Evolutionary conservation across 2,329 filamentous ascomycete genomes (phyloP).

Genomic region (Thelonectria rubi): DNA sequence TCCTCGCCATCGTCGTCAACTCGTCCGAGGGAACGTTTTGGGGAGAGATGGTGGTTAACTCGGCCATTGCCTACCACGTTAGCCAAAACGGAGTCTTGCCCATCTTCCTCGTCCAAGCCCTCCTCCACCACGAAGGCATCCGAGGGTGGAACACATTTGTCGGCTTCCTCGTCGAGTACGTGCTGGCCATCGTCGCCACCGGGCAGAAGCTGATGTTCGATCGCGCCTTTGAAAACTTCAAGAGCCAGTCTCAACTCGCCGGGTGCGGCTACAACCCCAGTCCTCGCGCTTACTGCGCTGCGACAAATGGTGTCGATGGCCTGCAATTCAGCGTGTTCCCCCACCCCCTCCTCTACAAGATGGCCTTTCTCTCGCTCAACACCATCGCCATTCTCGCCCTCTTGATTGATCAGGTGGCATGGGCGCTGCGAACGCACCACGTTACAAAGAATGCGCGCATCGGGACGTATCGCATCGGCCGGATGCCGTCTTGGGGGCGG

Average conservation of each 20-base stretch:
- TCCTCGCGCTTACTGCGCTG: constrained; percentile 50
- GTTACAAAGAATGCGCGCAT: constrained; percentile 45
- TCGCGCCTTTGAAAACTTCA: constrained; percentile 48
- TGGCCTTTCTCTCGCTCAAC: constrained; percentile 50
- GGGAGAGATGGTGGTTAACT: constrained; percentile 52
- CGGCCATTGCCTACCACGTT: constrained; percentile 50
- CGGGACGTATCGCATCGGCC: constrained; percentile 45
- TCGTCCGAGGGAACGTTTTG: constrained; percentile 52
- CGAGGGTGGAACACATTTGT: constrained; percentile 53
- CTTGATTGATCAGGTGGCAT: constrained; percentile 47
- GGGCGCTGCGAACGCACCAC: constrained; percentile 49
- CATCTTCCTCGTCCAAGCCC: constrained; percentile 51
- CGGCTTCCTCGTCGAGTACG: constrained; percentile 51
- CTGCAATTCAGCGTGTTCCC: constrained; percentile 50
- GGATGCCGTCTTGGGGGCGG: constrained; percentile 44
- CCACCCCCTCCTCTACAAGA: constrained; percentile 50
- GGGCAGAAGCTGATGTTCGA: constrained; percentile 49
- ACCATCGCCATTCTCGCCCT: constrained; percentile 49
- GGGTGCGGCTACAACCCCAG: constrained; percentile 51
- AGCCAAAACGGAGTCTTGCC: constrained; percentile 50
- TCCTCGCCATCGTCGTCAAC: constrained; percentile 53
- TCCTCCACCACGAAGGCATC: constrained; percentile 51
- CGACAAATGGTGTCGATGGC: constrained; percentile 47
- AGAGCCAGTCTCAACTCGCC: constrained; percentile 43
- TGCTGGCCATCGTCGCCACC: constrained; percentile 50